Conservation (phyloP, 2,329 filamentous ascomycete species). For the Monilinia laxa region DNA sequence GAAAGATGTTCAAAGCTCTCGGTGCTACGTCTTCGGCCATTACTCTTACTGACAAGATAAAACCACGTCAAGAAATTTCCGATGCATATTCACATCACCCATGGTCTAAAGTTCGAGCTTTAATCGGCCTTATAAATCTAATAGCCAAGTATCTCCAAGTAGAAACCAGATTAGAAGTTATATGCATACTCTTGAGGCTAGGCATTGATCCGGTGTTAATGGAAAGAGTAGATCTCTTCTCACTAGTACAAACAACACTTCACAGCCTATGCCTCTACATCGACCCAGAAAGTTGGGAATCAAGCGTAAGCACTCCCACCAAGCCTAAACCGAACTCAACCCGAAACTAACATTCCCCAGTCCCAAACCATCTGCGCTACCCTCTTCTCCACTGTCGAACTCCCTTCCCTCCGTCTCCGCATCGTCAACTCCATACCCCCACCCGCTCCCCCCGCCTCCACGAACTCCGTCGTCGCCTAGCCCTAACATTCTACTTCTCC, state of each 20-base stretch:
- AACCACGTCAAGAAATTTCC: conserved; percentile 26
- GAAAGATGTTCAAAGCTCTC: conserved; percentile 57
- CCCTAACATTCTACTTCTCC: conserved; percentile 61
- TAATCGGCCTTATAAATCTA: conserved; percentile 31
- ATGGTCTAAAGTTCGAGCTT: conserved; percentile 35
- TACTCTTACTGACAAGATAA: conserved; percentile 33
- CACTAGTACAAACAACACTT: conserved; percentile 46
- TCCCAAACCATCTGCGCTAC: conserved; percentile 51
- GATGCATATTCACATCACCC: conserved; percentile 33
- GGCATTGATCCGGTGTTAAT: conserved; percentile 54
- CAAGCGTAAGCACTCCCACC: conserved; percentile 40
- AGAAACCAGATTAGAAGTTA: conserved; percentile 40
- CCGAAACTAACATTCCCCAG: conserved; percentile 40
- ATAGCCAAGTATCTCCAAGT: conserved; percentile 36
- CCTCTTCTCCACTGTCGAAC: conserved; percentile 49
- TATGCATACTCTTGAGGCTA: conserved; percentile 54
- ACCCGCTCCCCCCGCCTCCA: conserved; percentile 49
- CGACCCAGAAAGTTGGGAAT: conserved; percentile 41
- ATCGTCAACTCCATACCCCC: conserved; percentile 60
- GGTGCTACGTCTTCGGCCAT: conserved; percentile 54
- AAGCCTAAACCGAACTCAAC: not conserved
- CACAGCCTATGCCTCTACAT: conserved; percentile 47
- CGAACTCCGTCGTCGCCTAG: conserved; percentile 64
- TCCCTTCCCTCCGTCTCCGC: conserved; percentile 54
- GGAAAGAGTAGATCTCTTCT: conserved; percentile 46